Evolutionary conservation across 805 yeast genomes (phyloP), one percentile per base, ranked within the genome.

Genomic region (Sungouiozyma ichnusensis): DNA sequence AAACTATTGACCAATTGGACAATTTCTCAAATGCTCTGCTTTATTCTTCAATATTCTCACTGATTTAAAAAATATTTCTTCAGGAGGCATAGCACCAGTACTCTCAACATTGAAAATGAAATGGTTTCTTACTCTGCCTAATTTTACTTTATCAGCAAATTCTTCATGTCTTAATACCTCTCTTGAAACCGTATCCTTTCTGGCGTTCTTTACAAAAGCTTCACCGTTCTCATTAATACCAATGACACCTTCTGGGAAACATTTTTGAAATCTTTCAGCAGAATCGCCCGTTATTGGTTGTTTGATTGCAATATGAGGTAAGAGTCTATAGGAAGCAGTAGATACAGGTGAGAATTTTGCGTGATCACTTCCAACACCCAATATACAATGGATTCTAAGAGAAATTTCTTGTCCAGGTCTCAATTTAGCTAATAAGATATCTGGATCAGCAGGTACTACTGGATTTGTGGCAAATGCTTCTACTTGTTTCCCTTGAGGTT

Each of bases 261-360:
- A 90, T 54, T 76, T 74, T 63, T 84, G 86, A 65, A 92, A 85
- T 55, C 76, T 82, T 42, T 66, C 57, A 2, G 97, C 97, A 39
- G 75, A 74, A 7, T 72, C 77, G 4, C 96, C 97, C 1, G 65
- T 67, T 44, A 92, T 85, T 38, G 90, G 85, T 47, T 76, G 67
- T 34, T 68, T 60, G 41, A 92, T 86, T 48, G 82, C 79, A 52
- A 88, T 88, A 19, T 77, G 81, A 14, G 98, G 98, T 68, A 92
- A 65, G 57, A 92, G 71, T 65, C 98, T 76, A 67, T 92, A 92
- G 13, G 96, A 85, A 2, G 98, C 97, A 13, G 98, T 92, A 15
- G 95, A 76, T 9, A 92, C 98, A 4, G 98, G 98, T 6, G 97
- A 86, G 62, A 85, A 92, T 65, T 92, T 92, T 45, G 98, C 97